Evolutionary conservation across 768 basidiomycete genomes (phyloP), one percentile per base, ranked within the genome.

Genomic region (Pholiota conissans): DNA sequence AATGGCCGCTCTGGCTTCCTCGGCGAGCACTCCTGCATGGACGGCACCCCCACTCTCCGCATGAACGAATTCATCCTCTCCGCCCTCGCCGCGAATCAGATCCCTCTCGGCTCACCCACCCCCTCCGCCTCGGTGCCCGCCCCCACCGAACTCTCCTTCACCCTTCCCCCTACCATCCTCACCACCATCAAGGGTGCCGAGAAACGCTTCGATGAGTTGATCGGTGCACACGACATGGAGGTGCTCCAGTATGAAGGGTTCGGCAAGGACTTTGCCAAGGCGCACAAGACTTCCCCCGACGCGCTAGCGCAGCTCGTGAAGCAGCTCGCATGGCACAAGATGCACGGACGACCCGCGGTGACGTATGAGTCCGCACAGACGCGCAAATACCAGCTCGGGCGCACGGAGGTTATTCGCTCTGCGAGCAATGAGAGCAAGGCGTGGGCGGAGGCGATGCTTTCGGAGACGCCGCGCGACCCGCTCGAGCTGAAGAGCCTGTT

Each of bases 321-420:
- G 77, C 96, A 98, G 73, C 87, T 98, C 47, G 96, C 95, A 20
- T 98, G 92, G 78, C 85, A 90, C 71, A 95, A 95, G 75, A 84
- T 95, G 80, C 81, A 78, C 64, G 76, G 77, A 5, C 80, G 90
- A 1, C 86, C 90, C 8, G 91, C 84, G 2, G 86, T 91, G 46
- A 87, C 90, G 59, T 99, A 99, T 75, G 96, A 99, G 79, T 89
- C 87, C 61, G 89, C 90, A 5, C 95, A 98, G 76, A 98, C 96
- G 54, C 81, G 97, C 26, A 94, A 92, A 70, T 99, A 85, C 78
- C 84, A 92, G 69, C 82, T 80, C 1, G 97, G 97, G 0, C 79
- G 96, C 52, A 99, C 96, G 5, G 97, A 99, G 76, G 96, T 98
- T 34, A 97, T 98, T 63, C 82, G 96, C 14, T 85, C 84, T 60